Evolutionary conservation across 768 basidiomycete genomes (phyloP).

Genomic region (Hysterangium stoloniferum): DNA sequence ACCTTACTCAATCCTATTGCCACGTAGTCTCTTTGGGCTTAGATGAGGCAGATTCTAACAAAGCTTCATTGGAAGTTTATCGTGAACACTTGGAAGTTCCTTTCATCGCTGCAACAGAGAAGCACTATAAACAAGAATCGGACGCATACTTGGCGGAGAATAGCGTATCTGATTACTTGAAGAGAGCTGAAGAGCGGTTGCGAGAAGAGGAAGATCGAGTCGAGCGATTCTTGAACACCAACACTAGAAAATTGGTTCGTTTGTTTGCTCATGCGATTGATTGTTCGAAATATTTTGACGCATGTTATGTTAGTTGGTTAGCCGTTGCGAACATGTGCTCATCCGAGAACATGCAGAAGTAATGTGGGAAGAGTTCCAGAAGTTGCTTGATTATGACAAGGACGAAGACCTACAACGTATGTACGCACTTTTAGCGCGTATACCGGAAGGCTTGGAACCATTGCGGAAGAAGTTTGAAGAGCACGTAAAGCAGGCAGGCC

Average conservation of each 20-base stretch:
- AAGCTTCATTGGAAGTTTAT: conserved; percentile 90
- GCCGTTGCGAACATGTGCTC: conserved; percentile 84
- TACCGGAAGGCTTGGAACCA: conserved; percentile 85
- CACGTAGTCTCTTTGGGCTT: conserved; percentile 74
- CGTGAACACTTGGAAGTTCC: conserved; percentile 82
- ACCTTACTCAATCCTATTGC: conserved; percentile 11
- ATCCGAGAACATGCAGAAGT: conserved; percentile 77
- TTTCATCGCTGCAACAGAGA: conserved; percentile 83
- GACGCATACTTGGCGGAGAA: conserved; percentile 84
- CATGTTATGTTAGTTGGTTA: conserved; percentile 37
- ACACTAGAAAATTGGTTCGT: conserved; percentile 65
- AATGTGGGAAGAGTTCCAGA: conserved; percentile 93
- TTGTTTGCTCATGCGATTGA: neutral
- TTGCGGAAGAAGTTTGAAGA: conserved; percentile 84
- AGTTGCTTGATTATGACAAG: conserved; percentile 84
- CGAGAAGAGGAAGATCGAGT: conserved; percentile 94
- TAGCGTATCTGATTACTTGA: conserved; percentile 89
- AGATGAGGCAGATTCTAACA: conserved; percentile 88
- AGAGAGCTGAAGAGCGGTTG: conserved; percentile 87
- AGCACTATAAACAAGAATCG: conserved; percentile 89
- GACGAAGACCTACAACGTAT: conserved; percentile 92
- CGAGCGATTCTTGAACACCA: conserved; percentile 85
- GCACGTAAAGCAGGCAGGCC: conserved; percentile 88
- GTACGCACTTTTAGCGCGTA: conserved; percentile 88
- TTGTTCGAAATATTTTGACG: neutral